These are phyloP conservation scores for Cercis canadensis DNA, from an alignment of 306 rosid species.

Conservation along the genomic window DNA sequence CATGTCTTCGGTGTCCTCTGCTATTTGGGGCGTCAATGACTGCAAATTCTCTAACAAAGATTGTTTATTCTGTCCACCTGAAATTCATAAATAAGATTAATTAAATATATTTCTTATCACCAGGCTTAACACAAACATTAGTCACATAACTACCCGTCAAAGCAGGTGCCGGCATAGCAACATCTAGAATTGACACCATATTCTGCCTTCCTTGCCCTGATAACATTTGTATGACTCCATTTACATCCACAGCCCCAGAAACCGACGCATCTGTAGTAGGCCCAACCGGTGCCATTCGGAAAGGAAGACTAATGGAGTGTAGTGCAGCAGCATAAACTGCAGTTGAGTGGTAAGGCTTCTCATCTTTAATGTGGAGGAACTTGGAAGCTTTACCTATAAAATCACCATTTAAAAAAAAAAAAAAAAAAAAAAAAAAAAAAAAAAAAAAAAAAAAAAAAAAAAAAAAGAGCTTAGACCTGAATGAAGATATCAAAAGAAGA, in stretches of 20 bases:
- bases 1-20: slow-evolving; percentile 62
- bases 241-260: slow-evolving; percentile 75
- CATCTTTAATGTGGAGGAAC: slow-evolving; percentile 66
- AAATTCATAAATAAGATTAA: slow-evolving; percentile 46
- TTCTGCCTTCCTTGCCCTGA: slow-evolving; percentile 79
- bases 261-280: slow-evolving; percentile 61
- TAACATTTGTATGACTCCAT: slow-evolving; percentile 70
- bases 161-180: slow-evolving; percentile 87
- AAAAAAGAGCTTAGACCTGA: slow-evolving; percentile 20
- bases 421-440: slow-evolving; percentile 21
- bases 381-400: slow-evolving; percentile 73
- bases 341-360: slow-evolving; percentile 77
- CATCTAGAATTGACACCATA: slow-evolving; percentile 79
- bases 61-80: slow-evolving; percentile 53
- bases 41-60: slow-evolving; percentile 60
- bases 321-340: slow-evolving; percentile 84
- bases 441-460: slow-evolving; percentile 18
- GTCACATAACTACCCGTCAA: slow-evolving; percentile 57
- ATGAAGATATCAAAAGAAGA: slow-evolving; percentile 24
- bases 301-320: slow-evolving; percentile 82
- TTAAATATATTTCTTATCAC: slow-evolving; percentile 33
- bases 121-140: slow-evolving; percentile 15
- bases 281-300: slow-evolving; percentile 75
- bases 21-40: slow-evolving; percentile 75
- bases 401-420: too few species aligned